Evolutionary conservation across 78 protist genomes (phyloP).

Genomic region (Tieghemostelium lacteum): DNA sequence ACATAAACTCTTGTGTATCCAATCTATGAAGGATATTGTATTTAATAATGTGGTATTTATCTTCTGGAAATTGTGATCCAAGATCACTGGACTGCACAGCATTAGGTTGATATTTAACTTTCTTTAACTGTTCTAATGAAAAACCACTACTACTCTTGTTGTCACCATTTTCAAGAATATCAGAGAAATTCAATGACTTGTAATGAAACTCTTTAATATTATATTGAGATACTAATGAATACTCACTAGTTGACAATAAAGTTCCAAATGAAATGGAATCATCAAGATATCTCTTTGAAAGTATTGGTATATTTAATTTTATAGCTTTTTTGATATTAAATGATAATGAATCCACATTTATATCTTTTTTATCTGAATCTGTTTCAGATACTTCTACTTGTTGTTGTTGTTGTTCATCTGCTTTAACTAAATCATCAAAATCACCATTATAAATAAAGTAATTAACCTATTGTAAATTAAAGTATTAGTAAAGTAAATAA

Average conservation of each 20-base stretch:
- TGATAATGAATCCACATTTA: constrained; percentile 36
- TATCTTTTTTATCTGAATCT: constrained; percentile 30
- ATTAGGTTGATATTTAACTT: background rate
- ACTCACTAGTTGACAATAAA: constrained; percentile 34
- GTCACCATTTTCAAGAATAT: background rate
- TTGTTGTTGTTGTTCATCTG: background rate
- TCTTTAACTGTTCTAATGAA: background rate
- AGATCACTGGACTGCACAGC: background rate
- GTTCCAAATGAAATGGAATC: constrained; percentile 30
- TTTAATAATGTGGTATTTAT: constrained; percentile 44
- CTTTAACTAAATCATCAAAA: constrained; percentile 17
- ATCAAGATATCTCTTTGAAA: constrained; percentile 33
- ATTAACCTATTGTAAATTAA: constrained; percentile 3
- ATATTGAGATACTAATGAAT: constrained; percentile 47
- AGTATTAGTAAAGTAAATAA: background rate
- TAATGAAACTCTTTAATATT: constrained; percentile 67
- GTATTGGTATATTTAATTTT: constrained; percentile 54
- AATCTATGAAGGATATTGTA: constrained; percentile 2
- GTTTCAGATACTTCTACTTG: background rate
- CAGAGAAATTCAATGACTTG: constrained; percentile 44
- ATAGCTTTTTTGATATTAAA: constrained; percentile 52
- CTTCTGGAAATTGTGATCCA: constrained; percentile 48
- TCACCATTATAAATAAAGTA: constrained; percentile 53
- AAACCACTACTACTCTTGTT: background rate
- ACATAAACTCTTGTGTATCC: background rate